Conservation (phyloP, 2,329 filamentous ascomycete genomes). For the Bipolaris victoriae region DNA sequence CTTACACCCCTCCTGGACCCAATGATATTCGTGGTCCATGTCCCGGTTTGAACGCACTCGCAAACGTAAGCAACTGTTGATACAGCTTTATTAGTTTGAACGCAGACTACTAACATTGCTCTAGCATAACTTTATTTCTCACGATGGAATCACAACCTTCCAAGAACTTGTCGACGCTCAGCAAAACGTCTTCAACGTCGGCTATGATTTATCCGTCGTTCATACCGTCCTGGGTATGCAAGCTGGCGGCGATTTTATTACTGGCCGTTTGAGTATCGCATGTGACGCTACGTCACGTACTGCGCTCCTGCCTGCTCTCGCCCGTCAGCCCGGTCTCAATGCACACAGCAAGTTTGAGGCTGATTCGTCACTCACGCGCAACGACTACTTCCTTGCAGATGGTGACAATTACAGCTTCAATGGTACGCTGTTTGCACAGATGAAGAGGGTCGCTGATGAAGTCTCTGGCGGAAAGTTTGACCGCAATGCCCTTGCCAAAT, state of each 20-base stretch:
- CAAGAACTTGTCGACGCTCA: constrained; percentile 55
- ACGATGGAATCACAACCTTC: constrained; percentile 53
- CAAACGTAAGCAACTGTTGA: constrained; percentile 37
- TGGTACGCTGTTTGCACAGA: constrained; percentile 49
- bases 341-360: constrained; percentile 55
- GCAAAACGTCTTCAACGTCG: constrained; percentile 56
- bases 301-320: constrained; percentile 38
- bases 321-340: constrained; percentile 51
- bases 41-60: constrained; percentile 52
- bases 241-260: constrained; percentile 51
- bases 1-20: constrained; percentile 23
- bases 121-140: constrained; percentile 48
- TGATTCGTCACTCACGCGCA: constrained; percentile 51
- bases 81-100: not conserved
- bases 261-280: constrained; percentile 53
- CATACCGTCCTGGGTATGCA: constrained; percentile 51
- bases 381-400: constrained; percentile 48
- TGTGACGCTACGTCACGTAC: constrained; percentile 54
- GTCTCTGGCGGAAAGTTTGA: constrained; percentile 46
- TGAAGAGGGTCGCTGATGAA: constrained; percentile 41
- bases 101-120: not conserved
- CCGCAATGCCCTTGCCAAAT: constrained; percentile 47
- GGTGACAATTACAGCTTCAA: constrained; percentile 52
- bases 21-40: constrained; percentile 45
- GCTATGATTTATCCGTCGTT: constrained; percentile 50